phyloP scores from a whole-genome alignment of 2,329 filamentous ascomycete genomes.

The Colletotrichum phormii region DNA sequence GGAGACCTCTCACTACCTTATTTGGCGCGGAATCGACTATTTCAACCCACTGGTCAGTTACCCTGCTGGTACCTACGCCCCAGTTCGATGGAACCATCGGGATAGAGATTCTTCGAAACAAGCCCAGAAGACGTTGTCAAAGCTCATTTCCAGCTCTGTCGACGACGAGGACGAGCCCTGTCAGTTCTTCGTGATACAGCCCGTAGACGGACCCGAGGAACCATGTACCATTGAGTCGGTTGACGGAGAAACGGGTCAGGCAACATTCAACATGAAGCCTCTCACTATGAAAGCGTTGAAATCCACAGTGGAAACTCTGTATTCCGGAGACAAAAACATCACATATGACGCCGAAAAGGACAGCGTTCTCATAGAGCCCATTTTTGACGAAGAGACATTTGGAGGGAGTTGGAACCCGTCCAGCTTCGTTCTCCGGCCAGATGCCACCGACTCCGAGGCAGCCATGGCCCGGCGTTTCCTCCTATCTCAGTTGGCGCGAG shows the following conservation, averaged over 20 bases:
- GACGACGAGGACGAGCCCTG: conserved; percentile 8
- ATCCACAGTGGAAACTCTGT: conserved; percentile 6
- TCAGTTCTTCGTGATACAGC: conserved; percentile 34
- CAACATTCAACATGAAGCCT: not conserved
- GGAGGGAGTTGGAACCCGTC: not conserved
- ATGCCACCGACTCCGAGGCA: conserved; percentile 44
- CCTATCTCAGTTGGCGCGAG: conserved; percentile 37
- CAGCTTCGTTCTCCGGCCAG: conserved; percentile 35
- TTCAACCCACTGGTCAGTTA: conserved; percentile 12
- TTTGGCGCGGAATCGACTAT: conserved; percentile 35
- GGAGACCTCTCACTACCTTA: conserved; percentile 1
- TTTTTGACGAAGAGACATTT: not conserved
- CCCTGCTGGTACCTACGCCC: not conserved
- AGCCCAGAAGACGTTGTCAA: conserved; percentile 14
- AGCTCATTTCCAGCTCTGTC: conserved; percentile 17
- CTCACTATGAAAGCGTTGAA: conserved; percentile 9
- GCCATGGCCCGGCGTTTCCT: conserved; percentile 42
- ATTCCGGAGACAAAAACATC: not conserved
- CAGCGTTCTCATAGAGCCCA: conserved; percentile 7
- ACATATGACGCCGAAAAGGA: conserved; percentile 13
- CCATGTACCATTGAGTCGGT: not conserved
- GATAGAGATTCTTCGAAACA: not conserved
- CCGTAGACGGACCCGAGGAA: conserved; percentile 3
- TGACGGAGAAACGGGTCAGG: not conserved
- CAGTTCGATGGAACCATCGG: conserved; percentile 11